These are phyloP conservation scores for Aureobasidium sp. DNA, from an alignment of 2,329 filamentous ascomycete genomes.

Conservation along the genomic window DNA sequence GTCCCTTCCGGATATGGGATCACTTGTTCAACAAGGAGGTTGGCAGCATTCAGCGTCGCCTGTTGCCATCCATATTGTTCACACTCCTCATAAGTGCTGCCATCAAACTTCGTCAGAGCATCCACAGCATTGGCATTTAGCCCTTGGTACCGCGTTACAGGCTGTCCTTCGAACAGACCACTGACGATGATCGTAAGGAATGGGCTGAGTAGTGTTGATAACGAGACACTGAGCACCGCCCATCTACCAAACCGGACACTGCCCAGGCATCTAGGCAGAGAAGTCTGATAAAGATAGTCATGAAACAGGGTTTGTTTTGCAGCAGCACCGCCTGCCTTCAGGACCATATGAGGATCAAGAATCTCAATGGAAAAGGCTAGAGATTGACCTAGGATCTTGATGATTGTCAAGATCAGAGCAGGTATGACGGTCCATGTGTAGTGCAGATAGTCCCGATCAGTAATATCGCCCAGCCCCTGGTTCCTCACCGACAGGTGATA, in stretches of 20 bases:
- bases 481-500: neutral
- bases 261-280: neutral
- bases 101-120: neutral
- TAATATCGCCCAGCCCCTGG: neutral
- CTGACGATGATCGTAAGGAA: neutral
- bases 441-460: neutral
- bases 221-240: neutral
- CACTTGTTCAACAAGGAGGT: neutral
- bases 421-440: neutral
- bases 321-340: neutral
- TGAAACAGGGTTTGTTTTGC: neutral
- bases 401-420: neutral
- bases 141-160: neutral
- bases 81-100: neutral
- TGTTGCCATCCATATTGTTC: neutral
- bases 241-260: neutral
- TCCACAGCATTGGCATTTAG: neutral
- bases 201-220: neutral
- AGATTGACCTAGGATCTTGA: neutral
- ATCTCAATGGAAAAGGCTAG: neutral
- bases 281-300: neutral
- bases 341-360: neutral
- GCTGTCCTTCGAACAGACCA: neutral
- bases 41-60: neutral
- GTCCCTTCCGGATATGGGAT: neutral